Evolutionary conservation across 495 filamentous ascomycete genomes (phyloP).

Genomic region (Tuber brumale): DNA sequence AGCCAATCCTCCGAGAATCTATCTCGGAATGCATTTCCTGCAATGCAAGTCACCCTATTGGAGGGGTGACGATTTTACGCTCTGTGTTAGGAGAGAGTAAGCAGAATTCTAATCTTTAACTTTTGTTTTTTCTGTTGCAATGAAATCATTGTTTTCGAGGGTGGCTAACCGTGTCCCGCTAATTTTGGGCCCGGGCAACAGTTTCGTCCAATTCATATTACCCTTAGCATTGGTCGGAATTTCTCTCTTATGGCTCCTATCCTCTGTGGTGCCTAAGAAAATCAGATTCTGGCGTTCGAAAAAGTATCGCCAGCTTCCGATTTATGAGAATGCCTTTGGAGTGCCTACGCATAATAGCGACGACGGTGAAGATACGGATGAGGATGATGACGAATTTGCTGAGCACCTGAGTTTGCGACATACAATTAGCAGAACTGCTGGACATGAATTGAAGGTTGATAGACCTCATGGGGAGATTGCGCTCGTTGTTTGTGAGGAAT

Average conservation of each 20-base stretch:
- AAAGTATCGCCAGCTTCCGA: conserved; percentile 48
- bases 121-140: conserved; percentile 8
- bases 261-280: conserved; percentile 50
- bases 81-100: conserved; percentile 84
- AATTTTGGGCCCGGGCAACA: conserved; percentile 43
- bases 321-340: conserved; percentile 43
- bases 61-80: conserved; percentile 79
- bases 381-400: conserved; percentile 58
- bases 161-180: neutral
- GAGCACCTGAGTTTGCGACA: conserved; percentile 59
- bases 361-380: conserved; percentile 46
- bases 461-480: conserved; percentile 65
- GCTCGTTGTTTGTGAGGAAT: conserved; percentile 63
- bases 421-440: conserved; percentile 55
- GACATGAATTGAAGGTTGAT: conserved; percentile 65
- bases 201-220: conserved; percentile 76
- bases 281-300: conserved; percentile 46
- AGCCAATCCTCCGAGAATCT: neutral
- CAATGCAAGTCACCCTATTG: conserved; percentile 75
- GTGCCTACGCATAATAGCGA: conserved; percentile 8
- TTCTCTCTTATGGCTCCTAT: conserved; percentile 61
- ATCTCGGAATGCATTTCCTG: conserved; percentile 49
- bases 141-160: conserved; percentile 2
- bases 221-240: conserved; percentile 64
- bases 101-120: conserved; percentile 38